Evolutionary conservation across 768 basidiomycete species (phyloP).

Genomic region (Boletus rex-veris): DNA sequence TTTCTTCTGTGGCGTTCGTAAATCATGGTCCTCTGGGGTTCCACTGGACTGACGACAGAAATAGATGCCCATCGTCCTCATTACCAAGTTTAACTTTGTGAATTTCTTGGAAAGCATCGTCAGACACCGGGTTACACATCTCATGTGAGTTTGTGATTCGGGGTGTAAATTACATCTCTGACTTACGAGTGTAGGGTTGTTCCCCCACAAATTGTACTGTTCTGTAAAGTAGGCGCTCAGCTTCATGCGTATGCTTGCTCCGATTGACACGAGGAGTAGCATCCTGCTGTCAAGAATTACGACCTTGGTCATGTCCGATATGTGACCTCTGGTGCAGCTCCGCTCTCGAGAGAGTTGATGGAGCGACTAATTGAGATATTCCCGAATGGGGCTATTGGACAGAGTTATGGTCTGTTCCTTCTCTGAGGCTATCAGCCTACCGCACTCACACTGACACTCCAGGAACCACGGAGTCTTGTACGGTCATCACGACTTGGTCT

Average conservation of each 20-base stretch:
- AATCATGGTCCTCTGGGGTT: not conserved
- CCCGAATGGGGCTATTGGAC: slow-evolving; percentile 53
- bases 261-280: slow-evolving; percentile 20
- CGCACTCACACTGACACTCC: not conserved
- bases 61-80: slow-evolving; percentile 51
- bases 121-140: slow-evolving; percentile 44
- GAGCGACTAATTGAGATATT: slow-evolving; percentile 42
- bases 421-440: not conserved
- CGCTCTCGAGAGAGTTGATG: slow-evolving; percentile 51
- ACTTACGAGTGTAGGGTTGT: slow-evolving; percentile 33
- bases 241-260: not conserved
- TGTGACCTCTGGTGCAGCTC: slow-evolving; percentile 52
- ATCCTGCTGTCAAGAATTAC: slow-evolving; percentile 39
- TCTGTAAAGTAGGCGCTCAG: slow-evolving; percentile 44
- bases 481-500: slow-evolving; percentile 48
- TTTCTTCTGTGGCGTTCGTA: slow-evolving; percentile 52
- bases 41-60: slow-evolving; percentile 3
- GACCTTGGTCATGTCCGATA: slow-evolving; percentile 39
- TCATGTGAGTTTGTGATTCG: slow-evolving; percentile 29
- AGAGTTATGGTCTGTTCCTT: slow-evolving; percentile 50
- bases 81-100: slow-evolving; percentile 42
- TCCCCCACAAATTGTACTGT: slow-evolving; percentile 45
- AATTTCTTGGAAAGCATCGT: slow-evolving; percentile 46
- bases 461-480: slow-evolving; percentile 67
- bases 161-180: not conserved